A percentile compares a stretch with the other conserved stretches of the same genome.
phyloP scores from a whole-genome alignment of 1,139 yeast genomes.

The Yamadazyma spencermartinsiae region DNA sequence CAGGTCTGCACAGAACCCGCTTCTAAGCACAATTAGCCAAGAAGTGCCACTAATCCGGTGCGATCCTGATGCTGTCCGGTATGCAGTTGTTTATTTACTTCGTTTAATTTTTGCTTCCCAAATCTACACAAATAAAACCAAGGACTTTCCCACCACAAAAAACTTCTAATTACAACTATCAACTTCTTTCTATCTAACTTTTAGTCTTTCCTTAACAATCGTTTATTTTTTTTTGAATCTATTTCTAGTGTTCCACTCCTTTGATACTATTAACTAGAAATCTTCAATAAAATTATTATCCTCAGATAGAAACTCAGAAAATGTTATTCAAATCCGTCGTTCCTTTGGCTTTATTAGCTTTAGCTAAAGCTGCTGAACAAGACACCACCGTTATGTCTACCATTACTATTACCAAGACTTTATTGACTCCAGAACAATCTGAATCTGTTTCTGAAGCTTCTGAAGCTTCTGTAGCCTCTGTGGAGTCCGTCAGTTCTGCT shows the following conservation, averaged over 20 bases:
- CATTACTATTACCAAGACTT: conserved; percentile 42
- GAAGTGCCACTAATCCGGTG: too few relatives aligned
- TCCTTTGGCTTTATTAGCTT: conserved; percentile 27
- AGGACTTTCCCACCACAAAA: conserved; percentile 3
- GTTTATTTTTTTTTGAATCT: conserved; percentile 2
- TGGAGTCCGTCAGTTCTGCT: conserved; percentile 17
- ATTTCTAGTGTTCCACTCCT: background rate
- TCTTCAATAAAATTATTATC: conserved; percentile 1
- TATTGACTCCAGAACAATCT: conserved; percentile 44
- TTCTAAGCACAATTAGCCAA: too few relatives aligned
- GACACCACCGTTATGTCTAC: conserved; percentile 46
- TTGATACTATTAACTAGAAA: background rate
- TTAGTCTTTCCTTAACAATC: conserved; percentile 27
- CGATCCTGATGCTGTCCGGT: background rate
- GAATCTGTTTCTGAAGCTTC: conserved; percentile 25
- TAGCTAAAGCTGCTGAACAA: conserved; percentile 32
- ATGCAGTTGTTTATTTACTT: conserved; percentile 2
- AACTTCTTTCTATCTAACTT: conserved; percentile 15
- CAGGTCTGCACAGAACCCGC: too few relatives aligned
- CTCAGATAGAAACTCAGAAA: conserved; percentile 2
- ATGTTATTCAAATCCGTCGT: conserved; percentile 32
- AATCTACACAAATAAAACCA: conserved; percentile 6
- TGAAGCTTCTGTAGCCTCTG: conserved; percentile 20
- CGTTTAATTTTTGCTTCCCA: conserved; percentile 3
- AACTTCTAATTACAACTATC: conserved; percentile 4